phyloP scores from a whole-genome alignment of 345 rosid species.

The Schrenkiella parvula region DNA sequence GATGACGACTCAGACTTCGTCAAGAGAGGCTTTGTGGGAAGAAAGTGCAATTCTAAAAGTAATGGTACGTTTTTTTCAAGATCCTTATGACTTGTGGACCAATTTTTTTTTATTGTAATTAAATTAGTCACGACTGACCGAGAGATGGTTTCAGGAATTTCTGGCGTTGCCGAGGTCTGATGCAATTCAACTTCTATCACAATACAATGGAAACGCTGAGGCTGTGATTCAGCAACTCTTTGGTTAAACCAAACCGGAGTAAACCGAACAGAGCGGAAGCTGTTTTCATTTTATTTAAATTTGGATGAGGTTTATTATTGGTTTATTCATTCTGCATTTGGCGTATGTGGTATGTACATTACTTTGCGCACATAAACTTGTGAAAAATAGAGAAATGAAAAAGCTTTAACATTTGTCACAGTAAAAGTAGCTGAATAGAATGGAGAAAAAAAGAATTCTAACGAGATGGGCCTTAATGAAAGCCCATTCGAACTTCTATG shows the following conservation, averaged over 20 bases:
- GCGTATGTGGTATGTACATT: conserved; percentile 13
- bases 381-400: background rate
- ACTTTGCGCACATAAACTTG: conserved; percentile 13
- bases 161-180: conserved; percentile 96
- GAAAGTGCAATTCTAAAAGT: conserved; percentile 93
- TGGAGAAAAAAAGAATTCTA: background rate
- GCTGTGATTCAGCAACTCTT: conserved; percentile 82
- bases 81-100: background rate
- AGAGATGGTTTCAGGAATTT: conserved; percentile 64
- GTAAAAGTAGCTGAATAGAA: no score
- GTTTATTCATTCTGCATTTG: conserved; percentile 28
- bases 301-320: conserved; percentile 18
- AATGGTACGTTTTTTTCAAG: conserved; percentile 62
- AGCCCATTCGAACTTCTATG: background rate
- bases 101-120: background rate
- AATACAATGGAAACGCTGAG: conserved; percentile 83
- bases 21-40: conserved; percentile 63
- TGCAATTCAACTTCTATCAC: conserved; percentile 87
- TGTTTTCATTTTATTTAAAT: background rate
- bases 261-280: conserved; percentile 7
- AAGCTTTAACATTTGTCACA: background rate
- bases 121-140: background rate
- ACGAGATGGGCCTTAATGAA: background rate
- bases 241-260: conserved; percentile 23
- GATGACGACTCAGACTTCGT: conserved; percentile 48